A percentile compares a stretch with the other conserved stretches of the same genome.
phyloP scores from a whole-genome alignment of 768 basidiomycete species.

The Clavulina sp. region DNA sequence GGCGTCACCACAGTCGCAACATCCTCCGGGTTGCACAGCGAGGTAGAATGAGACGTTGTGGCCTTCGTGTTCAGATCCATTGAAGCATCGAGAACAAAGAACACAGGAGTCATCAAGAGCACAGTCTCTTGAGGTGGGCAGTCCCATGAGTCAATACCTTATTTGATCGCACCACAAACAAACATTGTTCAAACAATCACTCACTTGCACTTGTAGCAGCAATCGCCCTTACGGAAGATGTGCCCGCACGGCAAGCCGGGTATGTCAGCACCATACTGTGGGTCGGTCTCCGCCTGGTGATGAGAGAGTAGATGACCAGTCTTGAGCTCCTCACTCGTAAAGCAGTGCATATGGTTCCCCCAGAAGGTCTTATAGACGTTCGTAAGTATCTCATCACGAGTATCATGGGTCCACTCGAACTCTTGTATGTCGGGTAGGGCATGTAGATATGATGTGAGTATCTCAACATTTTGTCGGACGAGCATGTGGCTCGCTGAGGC shows the following conservation, averaged over 20 bases:
- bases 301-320: constrained; percentile 49
- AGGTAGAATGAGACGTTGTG: constrained; percentile 93
- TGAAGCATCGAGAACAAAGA: constrained; percentile 78
- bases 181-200: constrained; percentile 16
- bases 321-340: constrained; percentile 26
- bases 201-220: constrained; percentile 88
- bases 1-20: constrained; percentile 87
- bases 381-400: constrained; percentile 58
- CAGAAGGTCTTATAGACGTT: constrained; percentile 72
- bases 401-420: constrained; percentile 22
- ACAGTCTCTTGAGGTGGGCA: constrained; percentile 49
- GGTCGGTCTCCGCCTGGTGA: constrained; percentile 30
- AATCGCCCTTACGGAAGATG: constrained; percentile 81
- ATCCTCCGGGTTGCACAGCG: constrained; percentile 78
- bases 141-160: background rate
- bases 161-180: background rate
- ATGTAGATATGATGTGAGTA: constrained; percentile 54
- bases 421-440: constrained; percentile 67
- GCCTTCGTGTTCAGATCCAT: constrained; percentile 63
- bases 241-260: constrained; percentile 57
- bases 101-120: constrained; percentile 80
- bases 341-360: constrained; percentile 37
- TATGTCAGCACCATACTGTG: constrained; percentile 36
- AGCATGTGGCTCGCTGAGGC: background rate
- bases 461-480: background rate